Evolutionary conservation across 306 rosid species (phyloP), one percentile per base, ranked within the genome.

Genomic region (Gastrolobium villosum): DNA sequence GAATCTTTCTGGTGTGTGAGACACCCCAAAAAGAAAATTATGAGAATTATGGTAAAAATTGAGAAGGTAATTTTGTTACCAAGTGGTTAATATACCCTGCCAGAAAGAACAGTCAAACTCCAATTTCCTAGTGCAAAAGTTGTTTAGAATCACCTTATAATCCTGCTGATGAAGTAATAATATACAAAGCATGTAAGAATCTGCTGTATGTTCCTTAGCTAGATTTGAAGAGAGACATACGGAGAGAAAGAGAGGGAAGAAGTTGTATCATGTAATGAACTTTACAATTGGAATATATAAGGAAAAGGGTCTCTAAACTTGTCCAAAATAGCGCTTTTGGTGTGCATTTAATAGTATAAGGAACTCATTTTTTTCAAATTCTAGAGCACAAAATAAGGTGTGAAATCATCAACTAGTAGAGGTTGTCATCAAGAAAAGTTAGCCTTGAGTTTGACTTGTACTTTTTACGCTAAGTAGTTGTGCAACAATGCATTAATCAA

Each of bases 361-460:
- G 44, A 74, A 66, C 79, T 62, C 56, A 15, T 64, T 10, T 55
- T 55, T 43, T 83, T 54, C 57, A 81, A 68, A 79, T 61, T 74
- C 46, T 11, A 50, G 84, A 49, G 85, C 86, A 73, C 41, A 65
- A 78, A 84, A 82, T 56, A 50, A 74, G 86, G 83, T 39, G 82
- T 67, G 83, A 81, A 79, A 81, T 63, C 81, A 81, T 76, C 84
- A 83, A 86, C 73, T 76, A 66, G 80, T 56, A 84, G 76, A 72
- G 85, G 82, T 79, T 76, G 72, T 81, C 70, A 75, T 56, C 44
- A 36, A 41, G 41, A 79, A 70, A 87, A 43, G 75, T 66, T 75
- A 73, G 78, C 74, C 74, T 70, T 54, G 43, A 83, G 79, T 87
- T 85, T 88, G 91, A 85, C 87, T 70, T 80, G 34, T 70, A 48